Conservation (phyloP, 345 rosid species). For the Jatropha curcas region DNA sequence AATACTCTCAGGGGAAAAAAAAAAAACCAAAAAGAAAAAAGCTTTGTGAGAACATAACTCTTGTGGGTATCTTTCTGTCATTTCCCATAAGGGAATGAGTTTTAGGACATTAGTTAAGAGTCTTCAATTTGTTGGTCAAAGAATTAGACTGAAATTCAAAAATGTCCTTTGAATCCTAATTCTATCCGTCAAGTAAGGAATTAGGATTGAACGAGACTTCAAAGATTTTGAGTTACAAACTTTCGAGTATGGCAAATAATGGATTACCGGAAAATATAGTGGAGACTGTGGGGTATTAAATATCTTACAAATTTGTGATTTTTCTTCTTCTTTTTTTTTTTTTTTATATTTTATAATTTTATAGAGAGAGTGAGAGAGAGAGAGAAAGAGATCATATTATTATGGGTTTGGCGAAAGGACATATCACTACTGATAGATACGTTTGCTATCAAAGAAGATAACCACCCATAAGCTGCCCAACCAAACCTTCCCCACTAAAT, state of each 20-base stretch:
- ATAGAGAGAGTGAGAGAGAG: background rate
- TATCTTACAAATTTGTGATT: background rate
- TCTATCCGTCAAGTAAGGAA: slow-evolving; percentile 10
- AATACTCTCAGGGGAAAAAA: too few relatives aligned
- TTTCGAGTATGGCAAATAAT: background rate
- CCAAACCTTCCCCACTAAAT: slow-evolving; percentile 8
- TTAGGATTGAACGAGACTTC: background rate
- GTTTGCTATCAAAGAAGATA: slow-evolving; percentile 22
- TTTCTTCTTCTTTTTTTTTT: background rate
- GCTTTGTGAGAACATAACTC: too few relatives aligned
- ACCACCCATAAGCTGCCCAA: slow-evolving; percentile 5
- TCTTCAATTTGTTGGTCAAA: slow-evolving; percentile 19
- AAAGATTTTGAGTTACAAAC: slow-evolving; percentile 1
- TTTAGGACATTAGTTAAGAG: background rate
- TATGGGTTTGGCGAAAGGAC: slow-evolving; percentile 28
- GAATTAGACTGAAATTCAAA: background rate
- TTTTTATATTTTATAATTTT: too few relatives aligned
- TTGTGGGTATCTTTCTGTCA: too few relatives aligned
- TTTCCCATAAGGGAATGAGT: background rate
- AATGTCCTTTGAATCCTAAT: slow-evolving; percentile 2
- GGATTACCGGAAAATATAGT: background rate
- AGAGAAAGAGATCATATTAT: slow-evolving; percentile 2
- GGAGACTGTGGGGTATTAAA: slow-evolving; percentile 12
- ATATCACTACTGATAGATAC: slow-evolving; percentile 6
- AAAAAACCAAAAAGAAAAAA: too few relatives aligned